Conservation (phyloP, 2,329 filamentous ascomycete genomes). For the Venturia aucupariae region DNA sequence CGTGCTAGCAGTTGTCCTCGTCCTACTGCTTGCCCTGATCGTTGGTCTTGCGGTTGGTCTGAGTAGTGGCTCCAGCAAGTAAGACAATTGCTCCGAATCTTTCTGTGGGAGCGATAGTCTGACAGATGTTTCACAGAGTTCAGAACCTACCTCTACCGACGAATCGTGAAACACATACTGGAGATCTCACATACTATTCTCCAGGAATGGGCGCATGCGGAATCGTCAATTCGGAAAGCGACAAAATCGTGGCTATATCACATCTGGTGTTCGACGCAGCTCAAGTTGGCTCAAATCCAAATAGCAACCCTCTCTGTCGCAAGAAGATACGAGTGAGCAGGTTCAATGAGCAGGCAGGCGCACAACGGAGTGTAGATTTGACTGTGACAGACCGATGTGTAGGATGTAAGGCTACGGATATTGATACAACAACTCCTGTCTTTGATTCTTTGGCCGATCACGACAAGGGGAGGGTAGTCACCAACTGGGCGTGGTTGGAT, state of each 20-base stretch:
- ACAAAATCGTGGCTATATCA: constrained; percentile 21
- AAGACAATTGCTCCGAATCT: not conserved
- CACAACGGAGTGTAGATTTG: constrained; percentile 14
- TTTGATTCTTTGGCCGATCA: constrained; percentile 14
- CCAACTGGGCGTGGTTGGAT: constrained; percentile 16
- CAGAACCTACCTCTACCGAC: constrained; percentile 15
- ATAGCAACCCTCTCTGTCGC: constrained; percentile 22
- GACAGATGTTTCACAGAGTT: not conserved
- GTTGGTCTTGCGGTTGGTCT: constrained; percentile 14
- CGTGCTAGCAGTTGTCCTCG: not conserved
- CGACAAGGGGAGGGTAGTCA: constrained; percentile 12
- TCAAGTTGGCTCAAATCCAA: constrained; percentile 19
- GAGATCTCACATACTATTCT: constrained; percentile 17
- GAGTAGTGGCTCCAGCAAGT: constrained; percentile 5
- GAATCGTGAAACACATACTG: constrained; percentile 11
- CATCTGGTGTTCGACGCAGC: constrained; percentile 18
- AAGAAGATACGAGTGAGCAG: constrained; percentile 16
- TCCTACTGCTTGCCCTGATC: constrained; percentile 8
- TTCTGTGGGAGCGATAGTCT: not conserved
- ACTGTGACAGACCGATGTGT: constrained; percentile 14
- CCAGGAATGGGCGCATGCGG: constrained; percentile 17
- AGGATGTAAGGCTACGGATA: constrained; percentile 14
- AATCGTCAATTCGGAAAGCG: constrained; percentile 13
- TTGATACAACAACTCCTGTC: constrained; percentile 14
- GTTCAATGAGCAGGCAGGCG: constrained; percentile 11